Percentiles rank a stretch among this genome's conserved stretches.
Conservation (phyloP, 192 early-diverging fungal species). For the Tieghemiomyces parasiticus region DNA sequence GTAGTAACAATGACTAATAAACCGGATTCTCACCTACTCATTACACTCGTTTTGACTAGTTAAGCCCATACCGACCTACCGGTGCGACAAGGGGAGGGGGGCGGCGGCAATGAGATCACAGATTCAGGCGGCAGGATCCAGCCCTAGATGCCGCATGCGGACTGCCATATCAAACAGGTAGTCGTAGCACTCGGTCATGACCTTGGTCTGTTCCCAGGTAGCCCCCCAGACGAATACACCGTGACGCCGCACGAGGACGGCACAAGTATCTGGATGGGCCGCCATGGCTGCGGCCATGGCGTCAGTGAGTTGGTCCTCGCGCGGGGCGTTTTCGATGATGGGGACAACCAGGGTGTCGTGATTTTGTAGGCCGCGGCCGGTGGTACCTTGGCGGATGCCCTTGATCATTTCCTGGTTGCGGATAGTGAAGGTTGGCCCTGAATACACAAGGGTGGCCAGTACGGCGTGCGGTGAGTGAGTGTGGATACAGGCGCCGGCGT, state of each 20-base stretch:
- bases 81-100: too few relatives aligned
- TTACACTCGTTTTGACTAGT: too few relatives aligned
- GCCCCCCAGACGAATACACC: constrained; percentile 97
- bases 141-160: constrained; percentile 72
- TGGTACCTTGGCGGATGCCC: constrained; percentile 69
- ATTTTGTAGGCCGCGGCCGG: constrained; percentile 48
- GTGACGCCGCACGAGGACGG: constrained; percentile 87
- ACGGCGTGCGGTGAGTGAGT: constrained; percentile 95
- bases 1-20: too few relatives aligned
- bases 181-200: constrained; percentile 97
- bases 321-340: constrained; percentile 90
- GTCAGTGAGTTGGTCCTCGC: constrained; percentile 81
- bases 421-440: constrained; percentile 62
- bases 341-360: constrained; percentile 77
- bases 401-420: constrained; percentile 99
- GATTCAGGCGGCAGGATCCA: too few relatives aligned
- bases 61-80: too few relatives aligned
- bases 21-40: too few relatives aligned
- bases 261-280: constrained; percentile 76
- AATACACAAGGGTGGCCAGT: constrained; percentile 73
- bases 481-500: constrained; percentile 86
- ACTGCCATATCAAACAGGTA: constrained; percentile 96
- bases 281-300: constrained; percentile 81
- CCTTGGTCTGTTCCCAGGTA: constrained; percentile 94
- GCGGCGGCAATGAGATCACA: too few relatives aligned